Conservation (phyloP, 345 rosid species). For the Salix dunnii region DNA sequence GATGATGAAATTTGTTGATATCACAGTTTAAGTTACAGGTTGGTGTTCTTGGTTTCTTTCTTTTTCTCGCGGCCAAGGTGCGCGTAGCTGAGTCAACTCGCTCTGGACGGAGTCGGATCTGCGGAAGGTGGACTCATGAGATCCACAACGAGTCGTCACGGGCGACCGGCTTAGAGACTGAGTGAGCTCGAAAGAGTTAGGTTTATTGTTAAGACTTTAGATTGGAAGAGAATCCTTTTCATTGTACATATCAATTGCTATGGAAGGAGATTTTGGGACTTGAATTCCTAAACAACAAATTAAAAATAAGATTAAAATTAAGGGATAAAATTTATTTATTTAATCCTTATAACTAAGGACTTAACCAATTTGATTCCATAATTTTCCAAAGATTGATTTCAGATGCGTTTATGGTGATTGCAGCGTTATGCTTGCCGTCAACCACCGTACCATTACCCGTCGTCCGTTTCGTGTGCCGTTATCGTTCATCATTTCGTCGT, state of each 20-base stretch:
- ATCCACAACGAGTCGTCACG: neutral
- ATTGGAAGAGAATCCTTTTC: constrained; percentile 19
- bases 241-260: constrained; percentile 51
- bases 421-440: constrained; percentile 23
- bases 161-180: constrained; percentile 3
- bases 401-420: constrained; percentile 13
- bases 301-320: neutral
- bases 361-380: neutral
- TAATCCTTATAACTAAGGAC: neutral
- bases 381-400: neutral
- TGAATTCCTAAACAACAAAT: neutral
- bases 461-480: constrained; percentile 20
- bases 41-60: constrained; percentile 1
- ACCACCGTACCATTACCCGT: constrained; percentile 7
- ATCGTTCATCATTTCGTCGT: constrained; percentile 5
- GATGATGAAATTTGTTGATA: constrained; percentile 21
- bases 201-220: constrained; percentile 33
- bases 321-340: neutral
- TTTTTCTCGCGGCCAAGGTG: constrained; percentile 7
- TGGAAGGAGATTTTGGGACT: constrained; percentile 44
- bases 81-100: constrained; percentile 2
- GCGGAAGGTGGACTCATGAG: neutral
- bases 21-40: constrained; percentile 1
- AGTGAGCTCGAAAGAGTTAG: constrained; percentile 24
- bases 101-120: neutral